Evolutionary conservation across 305 asterid species (phyloP), one percentile per base, ranked within the genome.

Genomic region (Fraxinus sp.): DNA sequence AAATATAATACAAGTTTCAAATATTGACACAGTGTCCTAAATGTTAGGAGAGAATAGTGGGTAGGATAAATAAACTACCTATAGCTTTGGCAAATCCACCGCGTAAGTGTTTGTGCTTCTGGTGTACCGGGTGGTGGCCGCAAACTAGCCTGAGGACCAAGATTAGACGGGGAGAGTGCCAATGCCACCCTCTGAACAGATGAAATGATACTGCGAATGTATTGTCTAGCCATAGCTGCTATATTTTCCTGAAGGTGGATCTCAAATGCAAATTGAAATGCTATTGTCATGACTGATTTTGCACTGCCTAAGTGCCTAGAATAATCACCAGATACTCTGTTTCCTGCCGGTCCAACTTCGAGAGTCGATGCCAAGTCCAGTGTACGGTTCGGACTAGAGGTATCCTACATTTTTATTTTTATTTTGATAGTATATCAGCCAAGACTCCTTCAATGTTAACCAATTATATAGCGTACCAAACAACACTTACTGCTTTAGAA

Each of bases 161-260:
- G 85, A 71, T 79, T 85, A 22, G 98, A 88, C 32, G 98, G 97
- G 39, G 99, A 93, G 68, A 96, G 98, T 5, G 98, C 98, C 85
- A 92, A 52, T 30, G 98, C 97, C 70, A 97, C 99, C 88, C 98
- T 88, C 77, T 95, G 99, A 79, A 97, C 98, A n/a, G 98, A 97
- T 9, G 98, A 90, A 77, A 97, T 93, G 83, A 95, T 93, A 76
- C 95, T 90, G 5, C 98, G 95, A 43, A 97, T 92, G 78, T 97
- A 97, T 81, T 95, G 99, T 79, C 99, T 88, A 72, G 98, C 98
- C 98, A 97, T 95, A 39, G 94, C 92, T 9, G 96, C 89, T 36
- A 95, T 91, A 64, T 85, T 93, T 62, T 97, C 97, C 80, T 95
- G 98, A 77, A 95, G 94, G 82, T 93, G 98, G 66, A 87, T 85